Percentiles rank a stretch among this genome's conserved stretches.
phyloP scores from a whole-genome alignment of 129 eudicot species.

The Flaveria sonorensis region DNA sequence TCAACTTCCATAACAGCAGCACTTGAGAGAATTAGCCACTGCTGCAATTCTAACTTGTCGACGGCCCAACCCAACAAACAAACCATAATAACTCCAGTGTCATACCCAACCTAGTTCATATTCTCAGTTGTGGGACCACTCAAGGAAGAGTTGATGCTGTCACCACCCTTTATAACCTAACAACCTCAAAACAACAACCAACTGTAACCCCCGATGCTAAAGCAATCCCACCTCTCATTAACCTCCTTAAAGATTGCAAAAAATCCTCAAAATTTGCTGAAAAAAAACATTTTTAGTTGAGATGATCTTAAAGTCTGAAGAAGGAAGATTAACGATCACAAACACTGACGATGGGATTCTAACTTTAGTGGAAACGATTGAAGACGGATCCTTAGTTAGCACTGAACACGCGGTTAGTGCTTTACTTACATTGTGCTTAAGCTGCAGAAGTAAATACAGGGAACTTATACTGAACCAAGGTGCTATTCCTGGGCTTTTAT shows the following conservation, averaged over 20 bases:
- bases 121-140: slow-evolving; percentile 67
- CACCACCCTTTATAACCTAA: slow-evolving; percentile 73
- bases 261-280: slow-evolving; percentile 80
- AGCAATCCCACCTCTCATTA: slow-evolving; percentile 66
- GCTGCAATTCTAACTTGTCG: slow-evolving; percentile 75
- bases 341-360: slow-evolving; percentile 53
- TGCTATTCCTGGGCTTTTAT: slow-evolving; percentile 79
- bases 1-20: slow-evolving; percentile 48
- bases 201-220: slow-evolving; percentile 46
- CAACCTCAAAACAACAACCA: slow-evolving; percentile 36
- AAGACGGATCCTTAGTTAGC: slow-evolving; percentile 77
- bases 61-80: slow-evolving; percentile 66
- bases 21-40: slow-evolving; percentile 65
- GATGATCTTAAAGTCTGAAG: slow-evolving; percentile 48
- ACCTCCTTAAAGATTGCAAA: slow-evolving; percentile 79
- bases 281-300: slow-evolving; percentile 64
- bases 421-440: slow-evolving; percentile 56
- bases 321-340: slow-evolving; percentile 57
- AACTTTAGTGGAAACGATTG: slow-evolving; percentile 72
- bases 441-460: slow-evolving; percentile 61
- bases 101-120: slow-evolving; percentile 56
- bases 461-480: slow-evolving; percentile 81
- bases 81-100: slow-evolving; percentile 65
- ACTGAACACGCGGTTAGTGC: slow-evolving; percentile 79
- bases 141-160: slow-evolving; percentile 86